phyloP scores from a whole-genome alignment of 2,329 filamentous ascomycete species.

The Aspergillus jensenii region DNA sequence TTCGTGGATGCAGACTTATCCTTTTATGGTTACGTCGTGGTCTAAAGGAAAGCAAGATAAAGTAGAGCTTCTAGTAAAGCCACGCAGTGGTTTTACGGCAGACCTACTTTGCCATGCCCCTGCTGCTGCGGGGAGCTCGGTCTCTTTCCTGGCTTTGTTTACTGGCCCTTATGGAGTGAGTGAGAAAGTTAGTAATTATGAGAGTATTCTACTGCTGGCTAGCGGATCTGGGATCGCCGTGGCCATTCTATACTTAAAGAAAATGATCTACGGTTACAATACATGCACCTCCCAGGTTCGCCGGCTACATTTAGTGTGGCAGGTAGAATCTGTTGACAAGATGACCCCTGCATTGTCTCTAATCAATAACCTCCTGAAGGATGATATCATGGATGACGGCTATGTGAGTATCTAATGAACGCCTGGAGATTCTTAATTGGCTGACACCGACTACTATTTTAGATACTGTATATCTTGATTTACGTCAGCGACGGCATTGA shows the following conservation, averaged over 20 bases:
- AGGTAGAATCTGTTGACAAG: constrained; percentile 22
- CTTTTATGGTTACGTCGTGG: constrained; percentile 29
- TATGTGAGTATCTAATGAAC: constrained; percentile 21
- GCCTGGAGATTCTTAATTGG: background rate
- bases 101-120: constrained; percentile 21
- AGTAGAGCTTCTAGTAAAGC: constrained; percentile 34
- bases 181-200: constrained; percentile 27
- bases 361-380: constrained; percentile 24
- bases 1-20: constrained; percentile 26
- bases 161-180: constrained; percentile 33
- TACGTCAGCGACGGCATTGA: constrained; percentile 21
- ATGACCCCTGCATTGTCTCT: constrained; percentile 14
- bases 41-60: constrained; percentile 21
- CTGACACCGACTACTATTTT: constrained; percentile 7
- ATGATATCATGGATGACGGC: constrained; percentile 4
- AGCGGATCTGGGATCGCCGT: constrained; percentile 33
- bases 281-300: constrained; percentile 25
- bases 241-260: constrained; percentile 34
- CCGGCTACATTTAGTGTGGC: constrained; percentile 36
- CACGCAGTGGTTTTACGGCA: constrained; percentile 26
- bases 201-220: constrained; percentile 35
- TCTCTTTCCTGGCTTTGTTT: constrained; percentile 30
- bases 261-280: constrained; percentile 38
- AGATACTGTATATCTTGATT: constrained; percentile 28
- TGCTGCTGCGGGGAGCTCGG: constrained; percentile 8